These are phyloP conservation scores for Geoglossum glabrum DNA, from an alignment of 495 filamentous ascomycete genomes.

Conservation along the genomic window DNA sequence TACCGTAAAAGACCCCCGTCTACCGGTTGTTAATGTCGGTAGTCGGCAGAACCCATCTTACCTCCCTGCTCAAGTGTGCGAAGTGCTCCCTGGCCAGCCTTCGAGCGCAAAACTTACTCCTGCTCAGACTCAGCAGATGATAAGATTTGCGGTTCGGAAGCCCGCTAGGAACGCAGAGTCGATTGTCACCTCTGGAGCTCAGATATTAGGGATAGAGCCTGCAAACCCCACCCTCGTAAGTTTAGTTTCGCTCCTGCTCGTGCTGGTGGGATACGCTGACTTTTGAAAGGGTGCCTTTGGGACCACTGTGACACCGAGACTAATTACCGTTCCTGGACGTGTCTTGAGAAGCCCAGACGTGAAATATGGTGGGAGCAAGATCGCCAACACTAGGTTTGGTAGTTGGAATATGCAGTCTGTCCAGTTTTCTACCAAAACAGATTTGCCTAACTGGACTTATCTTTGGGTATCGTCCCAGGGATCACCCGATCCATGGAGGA, in stretches of 20 bases:
- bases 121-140: conserved; percentile 41
- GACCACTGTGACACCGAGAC: conserved; percentile 26
- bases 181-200: conserved; percentile 34
- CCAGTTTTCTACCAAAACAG: conserved; percentile 21
- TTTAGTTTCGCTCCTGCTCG: too few relatives aligned
- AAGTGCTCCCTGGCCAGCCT: conserved; percentile 44
- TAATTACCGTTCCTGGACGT: conserved; percentile 46
- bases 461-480: too few relatives aligned
- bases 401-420: conserved; percentile 36
- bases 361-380: conserved; percentile 22
- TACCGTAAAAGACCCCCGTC: conserved; percentile 14
- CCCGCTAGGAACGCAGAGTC: conserved; percentile 45
- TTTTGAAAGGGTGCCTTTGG: conserved; percentile 31
- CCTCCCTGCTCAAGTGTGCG: conserved; percentile 44
- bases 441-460: conserved; percentile 24
- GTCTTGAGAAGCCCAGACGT: conserved; percentile 36
- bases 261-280: too few relatives aligned
- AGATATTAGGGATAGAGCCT: conserved; percentile 11
- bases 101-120: conserved; percentile 31
- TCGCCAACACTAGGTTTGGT: conserved; percentile 19
- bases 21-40: conserved; percentile 56
- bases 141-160: conserved; percentile 44
- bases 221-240: not conserved
- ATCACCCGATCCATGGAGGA: too few relatives aligned
- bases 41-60: conserved; percentile 35